Conservation (phyloP, 352 stramenopile genomes). For the Blastocystis sp. region DNA sequence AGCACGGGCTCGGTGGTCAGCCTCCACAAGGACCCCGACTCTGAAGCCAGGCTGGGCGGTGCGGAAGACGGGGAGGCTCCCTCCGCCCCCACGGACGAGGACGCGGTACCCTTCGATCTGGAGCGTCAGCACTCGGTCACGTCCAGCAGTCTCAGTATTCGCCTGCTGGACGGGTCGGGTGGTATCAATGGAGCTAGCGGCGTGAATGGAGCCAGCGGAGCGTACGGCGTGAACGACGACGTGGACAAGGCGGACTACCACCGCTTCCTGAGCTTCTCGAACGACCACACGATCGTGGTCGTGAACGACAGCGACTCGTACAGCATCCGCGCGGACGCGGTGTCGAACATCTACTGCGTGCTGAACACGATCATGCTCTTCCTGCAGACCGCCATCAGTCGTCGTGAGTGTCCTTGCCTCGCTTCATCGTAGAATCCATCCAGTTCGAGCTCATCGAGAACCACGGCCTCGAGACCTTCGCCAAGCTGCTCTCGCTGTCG, state of each 20-base stretch:
- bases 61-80: too few species aligned
- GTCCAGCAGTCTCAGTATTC: background rate
- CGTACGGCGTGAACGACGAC: background rate
- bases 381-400: background rate
- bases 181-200: too few species aligned
- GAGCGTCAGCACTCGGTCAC: background rate
- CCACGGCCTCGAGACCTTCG: background rate
- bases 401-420: background rate
- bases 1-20: background rate
- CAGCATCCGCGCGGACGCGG: background rate
- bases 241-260: background rate
- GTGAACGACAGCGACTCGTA: background rate
- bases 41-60: too few species aligned
- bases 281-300: conserved; percentile 1
- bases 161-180: background rate
- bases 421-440: background rate
- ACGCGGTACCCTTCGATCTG: background rate
- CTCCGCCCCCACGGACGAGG: background rate
- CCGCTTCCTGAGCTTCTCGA: conserved; percentile 11
- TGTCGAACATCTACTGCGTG: conserved; percentile 17
- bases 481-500: conserved; percentile 10
- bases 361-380: conserved; percentile 38
- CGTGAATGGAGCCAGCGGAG: too few species aligned
- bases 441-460: conserved; percentile 31
- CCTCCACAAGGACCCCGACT: background rate